phyloP scores from a whole-genome alignment of 305 asterid genomes.

The Euphrasia arctica region DNA sequence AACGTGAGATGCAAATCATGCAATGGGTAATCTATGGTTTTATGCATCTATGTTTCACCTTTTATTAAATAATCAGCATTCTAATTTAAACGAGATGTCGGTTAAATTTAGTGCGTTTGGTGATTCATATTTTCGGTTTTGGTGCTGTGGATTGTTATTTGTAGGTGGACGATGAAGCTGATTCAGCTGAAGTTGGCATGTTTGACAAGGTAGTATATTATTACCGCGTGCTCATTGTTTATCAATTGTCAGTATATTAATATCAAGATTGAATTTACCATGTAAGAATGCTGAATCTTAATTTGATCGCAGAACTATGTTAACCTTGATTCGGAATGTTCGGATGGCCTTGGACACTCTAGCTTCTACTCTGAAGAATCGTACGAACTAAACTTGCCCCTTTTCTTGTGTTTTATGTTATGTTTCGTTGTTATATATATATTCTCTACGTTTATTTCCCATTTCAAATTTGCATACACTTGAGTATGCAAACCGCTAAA shows the following conservation, averaged over 20 bases:
- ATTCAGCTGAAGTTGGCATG: constrained; percentile 56
- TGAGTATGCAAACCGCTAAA: background rate
- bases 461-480: background rate
- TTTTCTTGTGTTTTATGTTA: constrained; percentile 5
- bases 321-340: constrained; percentile 13
- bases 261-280: background rate
- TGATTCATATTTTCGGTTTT: background rate
- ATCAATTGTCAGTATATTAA: background rate
- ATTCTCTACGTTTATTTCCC: background rate
- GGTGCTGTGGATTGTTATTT: constrained; percentile 3
- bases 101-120: background rate
- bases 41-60: background rate
- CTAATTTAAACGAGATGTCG: background rate
- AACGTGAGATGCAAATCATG: constrained; percentile 22
- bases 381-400: background rate
- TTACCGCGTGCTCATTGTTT: no score
- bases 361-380: constrained; percentile 3
- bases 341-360: constrained; percentile 17
- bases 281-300: background rate
- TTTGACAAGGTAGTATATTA: constrained; percentile 33
- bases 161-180: constrained; percentile 62
- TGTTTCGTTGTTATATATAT: background rate
- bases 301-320: constrained; percentile 27
- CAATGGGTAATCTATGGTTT: constrained; percentile 24
- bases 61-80: background rate